A percentile compares a stretch with the other conserved stretches of the same genome.
Conservation (phyloP, 2,329 filamentous ascomycete genomes). For the Fusarium oxysporum region DNA sequence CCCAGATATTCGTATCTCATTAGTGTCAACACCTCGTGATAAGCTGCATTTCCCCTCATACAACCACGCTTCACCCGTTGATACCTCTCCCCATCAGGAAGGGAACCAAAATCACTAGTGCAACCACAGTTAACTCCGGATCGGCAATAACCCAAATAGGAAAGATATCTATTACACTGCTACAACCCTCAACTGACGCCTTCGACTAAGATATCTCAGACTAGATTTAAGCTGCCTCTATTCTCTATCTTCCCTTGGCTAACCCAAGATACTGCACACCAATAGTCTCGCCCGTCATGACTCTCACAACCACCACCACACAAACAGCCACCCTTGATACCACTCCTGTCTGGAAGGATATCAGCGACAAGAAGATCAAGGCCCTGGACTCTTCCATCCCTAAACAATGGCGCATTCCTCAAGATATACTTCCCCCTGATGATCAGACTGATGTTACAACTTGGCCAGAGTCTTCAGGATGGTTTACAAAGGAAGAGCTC, state of each 20-base stretch:
- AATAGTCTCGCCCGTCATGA: slow-evolving; percentile 7
- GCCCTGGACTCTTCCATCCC: slow-evolving; percentile 61
- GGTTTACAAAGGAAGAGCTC: slow-evolving; percentile 65
- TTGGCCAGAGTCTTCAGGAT: slow-evolving; percentile 68
- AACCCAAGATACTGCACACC: not conserved
- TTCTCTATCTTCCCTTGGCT: slow-evolving; percentile 9
- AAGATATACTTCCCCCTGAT: slow-evolving; percentile 63
- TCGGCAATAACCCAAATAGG: slow-evolving; percentile 5
- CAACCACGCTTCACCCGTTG: not conserved
- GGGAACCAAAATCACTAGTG: slow-evolving; percentile 13
- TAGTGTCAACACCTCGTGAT: slow-evolving; percentile 9
- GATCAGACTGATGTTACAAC: slow-evolving; percentile 62
- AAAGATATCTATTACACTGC: slow-evolving; percentile 18
- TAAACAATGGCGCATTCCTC: slow-evolving; percentile 67
- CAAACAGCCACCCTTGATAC: slow-evolving; percentile 16
- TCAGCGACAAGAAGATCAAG: slow-evolving; percentile 31
- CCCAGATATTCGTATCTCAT: not conserved
- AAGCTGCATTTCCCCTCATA: not conserved
- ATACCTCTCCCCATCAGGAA: slow-evolving; percentile 19
- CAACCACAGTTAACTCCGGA: not conserved
- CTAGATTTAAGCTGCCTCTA: slow-evolving; percentile 16
- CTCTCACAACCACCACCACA: slow-evolving; percentile 18
- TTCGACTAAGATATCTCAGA: not conserved
- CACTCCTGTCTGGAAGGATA: slow-evolving; percentile 29
- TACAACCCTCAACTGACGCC: not conserved